Evolutionary conservation across 2,329 filamentous ascomycete genomes (phyloP).

Genomic region (Chrysosporium queenslandicum): DNA sequence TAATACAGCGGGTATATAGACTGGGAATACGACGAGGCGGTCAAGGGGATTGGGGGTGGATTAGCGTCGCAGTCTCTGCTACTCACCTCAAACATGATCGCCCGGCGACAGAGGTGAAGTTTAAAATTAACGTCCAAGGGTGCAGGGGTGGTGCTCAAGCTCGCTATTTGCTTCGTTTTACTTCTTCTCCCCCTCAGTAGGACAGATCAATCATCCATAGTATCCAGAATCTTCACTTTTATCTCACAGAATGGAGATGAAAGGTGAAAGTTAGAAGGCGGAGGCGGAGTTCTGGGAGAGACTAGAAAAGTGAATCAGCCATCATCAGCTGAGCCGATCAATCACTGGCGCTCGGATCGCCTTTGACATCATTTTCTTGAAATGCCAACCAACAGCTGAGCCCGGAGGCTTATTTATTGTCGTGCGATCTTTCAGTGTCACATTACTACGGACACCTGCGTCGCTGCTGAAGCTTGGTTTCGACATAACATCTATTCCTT

Average conservation of each 20-base stretch:
- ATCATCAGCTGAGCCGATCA: constrained; percentile 3
- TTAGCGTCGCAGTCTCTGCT: background rate
- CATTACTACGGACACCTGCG: too few species aligned
- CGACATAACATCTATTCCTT: too few species aligned
- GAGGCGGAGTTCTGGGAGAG: background rate
- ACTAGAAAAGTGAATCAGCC: background rate
- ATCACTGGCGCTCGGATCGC: background rate
- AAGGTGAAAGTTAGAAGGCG: background rate
- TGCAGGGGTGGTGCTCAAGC: background rate
- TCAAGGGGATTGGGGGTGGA: background rate
- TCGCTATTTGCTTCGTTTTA: background rate
- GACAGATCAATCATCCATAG: background rate
- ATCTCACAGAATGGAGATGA: background rate
- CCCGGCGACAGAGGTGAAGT: background rate
- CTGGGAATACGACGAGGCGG: background rate
- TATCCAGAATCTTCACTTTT: background rate
- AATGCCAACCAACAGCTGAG: background rate
- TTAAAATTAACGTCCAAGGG: background rate
- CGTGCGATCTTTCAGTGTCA: too few species aligned
- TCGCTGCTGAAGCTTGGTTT: too few species aligned
- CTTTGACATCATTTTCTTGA: background rate
- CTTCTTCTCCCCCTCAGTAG: background rate
- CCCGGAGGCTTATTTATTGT: too few species aligned
- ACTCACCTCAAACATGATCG: constrained; percentile 11
- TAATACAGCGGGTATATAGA: background rate